These are phyloP conservation scores for Talaromyces sp. DNA, from an alignment of 2,329 filamentous ascomycete species.

Conservation along the genomic window DNA sequence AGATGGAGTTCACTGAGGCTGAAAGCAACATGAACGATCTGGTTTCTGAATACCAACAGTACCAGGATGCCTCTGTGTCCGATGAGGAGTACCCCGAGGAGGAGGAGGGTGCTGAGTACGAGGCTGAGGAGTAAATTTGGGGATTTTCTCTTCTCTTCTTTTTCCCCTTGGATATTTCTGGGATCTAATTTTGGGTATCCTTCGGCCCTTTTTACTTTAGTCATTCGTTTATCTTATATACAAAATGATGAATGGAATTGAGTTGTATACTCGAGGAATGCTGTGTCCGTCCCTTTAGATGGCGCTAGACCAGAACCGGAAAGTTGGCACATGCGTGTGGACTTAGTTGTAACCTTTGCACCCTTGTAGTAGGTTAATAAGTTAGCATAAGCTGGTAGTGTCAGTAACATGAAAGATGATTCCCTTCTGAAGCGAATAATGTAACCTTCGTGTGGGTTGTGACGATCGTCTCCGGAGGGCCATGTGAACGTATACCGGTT, in stretches of 20 bases:
- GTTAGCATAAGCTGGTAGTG: background rate
- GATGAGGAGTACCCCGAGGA: constrained; percentile 83
- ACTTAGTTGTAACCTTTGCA: background rate
- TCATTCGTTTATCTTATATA: background rate
- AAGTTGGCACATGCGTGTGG: background rate
- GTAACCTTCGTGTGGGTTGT: background rate
- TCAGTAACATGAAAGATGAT: background rate
- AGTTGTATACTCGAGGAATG: background rate
- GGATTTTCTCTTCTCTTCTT: background rate
- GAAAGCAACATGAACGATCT: constrained; percentile 99
- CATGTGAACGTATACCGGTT: background rate
- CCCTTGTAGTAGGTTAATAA: background rate
- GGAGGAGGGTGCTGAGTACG: constrained; percentile 46
- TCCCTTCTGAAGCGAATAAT: background rate
- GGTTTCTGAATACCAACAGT: constrained; percentile 99
- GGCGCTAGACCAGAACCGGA: background rate
- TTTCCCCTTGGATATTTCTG: background rate
- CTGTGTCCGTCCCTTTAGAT: background rate
- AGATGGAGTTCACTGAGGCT: constrained; percentile 99
- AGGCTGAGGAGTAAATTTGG: background rate
- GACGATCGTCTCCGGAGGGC: background rate
- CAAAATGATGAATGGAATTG: background rate
- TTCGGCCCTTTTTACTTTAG: background rate
- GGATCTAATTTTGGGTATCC: background rate
- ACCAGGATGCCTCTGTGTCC: constrained; percentile 97